Conservation (phyloP, 495 filamentous ascomycete species). For the Penicillium arizonense region DNA sequence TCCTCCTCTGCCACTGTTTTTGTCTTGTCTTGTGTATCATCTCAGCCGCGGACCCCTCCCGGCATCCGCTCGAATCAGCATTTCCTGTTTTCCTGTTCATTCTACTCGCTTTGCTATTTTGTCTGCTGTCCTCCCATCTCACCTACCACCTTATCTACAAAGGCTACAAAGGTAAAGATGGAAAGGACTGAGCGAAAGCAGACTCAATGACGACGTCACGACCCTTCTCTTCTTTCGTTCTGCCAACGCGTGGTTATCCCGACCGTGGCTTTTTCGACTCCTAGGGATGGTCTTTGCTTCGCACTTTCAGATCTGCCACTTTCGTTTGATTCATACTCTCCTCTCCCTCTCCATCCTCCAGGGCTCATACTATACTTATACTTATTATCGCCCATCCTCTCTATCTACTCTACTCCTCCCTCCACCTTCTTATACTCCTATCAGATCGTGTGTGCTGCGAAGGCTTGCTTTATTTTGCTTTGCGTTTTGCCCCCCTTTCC, state of each 20-base stretch:
- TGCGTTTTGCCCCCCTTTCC: background rate
- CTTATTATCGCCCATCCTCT: background rate
- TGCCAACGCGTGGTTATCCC: constrained; percentile 9
- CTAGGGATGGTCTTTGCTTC: constrained; percentile 21
- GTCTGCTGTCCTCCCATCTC: background rate
- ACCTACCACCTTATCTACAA: constrained; percentile 1
- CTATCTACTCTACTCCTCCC: background rate
- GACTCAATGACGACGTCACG: constrained; percentile 29
- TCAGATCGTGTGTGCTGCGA: constrained; percentile 5
- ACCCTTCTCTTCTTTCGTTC: constrained; percentile 28
- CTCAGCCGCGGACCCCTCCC: constrained; percentile 4
- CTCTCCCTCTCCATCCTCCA: background rate
- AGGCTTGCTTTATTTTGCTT: constrained; percentile 4
- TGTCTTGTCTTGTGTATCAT: constrained; percentile 17
- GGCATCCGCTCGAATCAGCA: constrained; percentile 6
- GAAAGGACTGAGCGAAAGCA: background rate
- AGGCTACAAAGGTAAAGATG: background rate
- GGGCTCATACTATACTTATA: too few species aligned
- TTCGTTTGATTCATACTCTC: constrained; percentile 3
- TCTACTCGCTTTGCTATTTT: background rate
- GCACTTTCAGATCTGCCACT: constrained; percentile 7
- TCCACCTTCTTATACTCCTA: background rate
- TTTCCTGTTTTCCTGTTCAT: background rate
- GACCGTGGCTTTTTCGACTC: constrained; percentile 25
- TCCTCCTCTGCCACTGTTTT: constrained; percentile 3